A percentile compares a stretch with the other conserved stretches of the same genome.
Conservation (phyloP, 805 yeast species). For the Lipomyces chichibuensis region DNA sequence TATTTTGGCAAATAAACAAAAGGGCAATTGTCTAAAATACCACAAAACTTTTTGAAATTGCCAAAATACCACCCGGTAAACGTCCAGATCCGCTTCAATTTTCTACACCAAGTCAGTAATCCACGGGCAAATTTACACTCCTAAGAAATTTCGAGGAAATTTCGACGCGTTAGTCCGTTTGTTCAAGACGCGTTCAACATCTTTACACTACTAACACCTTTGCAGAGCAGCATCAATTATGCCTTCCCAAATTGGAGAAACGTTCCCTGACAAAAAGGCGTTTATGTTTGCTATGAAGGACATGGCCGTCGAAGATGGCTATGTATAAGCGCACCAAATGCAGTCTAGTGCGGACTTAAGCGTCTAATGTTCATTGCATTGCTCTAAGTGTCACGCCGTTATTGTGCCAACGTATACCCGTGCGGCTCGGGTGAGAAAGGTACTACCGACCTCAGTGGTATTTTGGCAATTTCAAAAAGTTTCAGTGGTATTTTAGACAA, state of each 20-base stretch:
- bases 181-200: conserved; percentile 1
- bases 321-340: too few relatives aligned
- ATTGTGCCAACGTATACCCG: too few relatives aligned
- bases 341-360: too few relatives aligned
- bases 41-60: conserved; percentile 1
- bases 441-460: too few relatives aligned
- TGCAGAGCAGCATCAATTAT: background rate
- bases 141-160: background rate
- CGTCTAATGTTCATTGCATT: too few relatives aligned
- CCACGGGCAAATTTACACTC: background rate
- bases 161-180: background rate
- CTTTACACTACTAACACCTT: too few relatives aligned
- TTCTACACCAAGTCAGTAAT: background rate
- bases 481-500: too few relatives aligned
- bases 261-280: conserved; percentile 7
- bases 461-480: too few relatives aligned
- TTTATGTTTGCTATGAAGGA: conserved; percentile 6
- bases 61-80: background rate
- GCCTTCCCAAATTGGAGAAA: conserved; percentile 1
- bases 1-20: too few relatives aligned
- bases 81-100: background rate
- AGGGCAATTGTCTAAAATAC: background rate
- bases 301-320: background rate
- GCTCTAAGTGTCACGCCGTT: too few relatives aligned
- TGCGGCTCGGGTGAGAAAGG: too few relatives aligned